These are phyloP conservation scores for Trypanosoma boissoni DNA, from an alignment of 208 protist species.

Conservation along the genomic window DNA sequence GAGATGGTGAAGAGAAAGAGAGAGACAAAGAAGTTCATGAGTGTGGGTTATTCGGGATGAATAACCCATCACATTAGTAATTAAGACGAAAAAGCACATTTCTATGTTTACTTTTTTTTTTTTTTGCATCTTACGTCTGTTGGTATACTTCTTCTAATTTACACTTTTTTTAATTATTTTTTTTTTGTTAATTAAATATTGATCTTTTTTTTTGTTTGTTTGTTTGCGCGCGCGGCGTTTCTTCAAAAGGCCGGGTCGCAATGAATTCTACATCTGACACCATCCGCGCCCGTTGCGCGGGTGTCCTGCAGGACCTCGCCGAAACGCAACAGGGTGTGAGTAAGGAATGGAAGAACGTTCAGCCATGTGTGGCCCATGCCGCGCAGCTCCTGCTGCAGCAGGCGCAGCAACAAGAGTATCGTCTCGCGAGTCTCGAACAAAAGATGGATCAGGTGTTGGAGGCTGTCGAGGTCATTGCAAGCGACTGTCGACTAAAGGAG, in stretches of 20 bases:
- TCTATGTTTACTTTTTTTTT: conserved; percentile 9
- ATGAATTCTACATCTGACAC: conserved; percentile 1
- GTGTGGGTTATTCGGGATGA: no score
- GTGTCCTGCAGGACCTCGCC: conserved; percentile 34
- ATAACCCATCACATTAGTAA: no score
- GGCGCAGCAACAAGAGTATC: conserved; percentile 16
- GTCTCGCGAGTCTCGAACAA: conserved; percentile 29
- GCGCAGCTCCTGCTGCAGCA: conserved; percentile 20
- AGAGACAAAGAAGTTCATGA: no score
- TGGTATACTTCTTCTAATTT: conserved; percentile 21
- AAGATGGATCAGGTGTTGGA: conserved; percentile 30
- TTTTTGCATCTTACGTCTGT: conserved; percentile 4
- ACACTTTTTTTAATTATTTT: conserved; percentile 1
- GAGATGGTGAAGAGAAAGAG: no score
- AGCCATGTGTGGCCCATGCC: conserved; percentile 53
- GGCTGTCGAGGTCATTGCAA: conserved; percentile 40
- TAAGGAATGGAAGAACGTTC: conserved; percentile 71
- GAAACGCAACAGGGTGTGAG: conserved; percentile 40
- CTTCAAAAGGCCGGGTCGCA: no score
- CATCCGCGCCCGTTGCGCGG: conserved; percentile 10
- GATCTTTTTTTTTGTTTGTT: conserved; percentile 1
- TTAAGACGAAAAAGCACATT: conserved; percentile 8
- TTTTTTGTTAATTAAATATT: conserved; percentile 6
- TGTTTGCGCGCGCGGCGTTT: not conserved
- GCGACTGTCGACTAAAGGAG: conserved; percentile 62